Evolutionary conservation across 108 stramenopile genomes (phyloP), one percentile per base, ranked within the genome.

Genomic region (Nitzschia palea): DNA sequence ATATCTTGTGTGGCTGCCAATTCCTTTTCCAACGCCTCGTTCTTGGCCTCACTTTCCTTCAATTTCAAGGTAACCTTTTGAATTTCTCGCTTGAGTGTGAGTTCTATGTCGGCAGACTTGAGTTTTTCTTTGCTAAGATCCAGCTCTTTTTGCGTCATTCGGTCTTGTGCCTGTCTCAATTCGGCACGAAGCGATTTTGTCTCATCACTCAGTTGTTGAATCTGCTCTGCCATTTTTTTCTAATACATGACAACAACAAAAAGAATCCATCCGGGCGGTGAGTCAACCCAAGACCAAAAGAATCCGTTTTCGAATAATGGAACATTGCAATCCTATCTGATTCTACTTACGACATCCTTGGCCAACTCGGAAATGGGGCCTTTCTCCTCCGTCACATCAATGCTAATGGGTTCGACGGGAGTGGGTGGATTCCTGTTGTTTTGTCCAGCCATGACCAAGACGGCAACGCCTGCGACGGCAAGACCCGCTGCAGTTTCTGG

Each of bases 71-170:
- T 34, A 9, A 60, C 32, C 28, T 29, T 27, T 18, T 71, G 18
- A 6, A 71, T 32, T 44, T 62, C 60, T 26, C 70, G 60, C 26
- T 63, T 63, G 20, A 71, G 23, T 25, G 23, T 71, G 1, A 71
- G 32, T 3, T 62, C 50, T 30, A 9, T 31, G 31, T 63, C 70
- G 26, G 62, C 62, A 25, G 54, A 48, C 34, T 54, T 40, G 14
- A 71, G 53, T 62, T 35, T 53, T 55, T 62, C 70, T 32, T 71
- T 62, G 62, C 70, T 71, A 23, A 71, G 52, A 12, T 40, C 62
- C 34, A 71, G 33, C 27, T 71, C 70, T 52, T 71, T 71, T 44
- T 63, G 17, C 10, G 51, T 55, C 0, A 71, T 10, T 34, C 63
- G 55, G 22, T 30, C 14, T 42, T 40, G 36, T 23, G 70, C 62